A percentile compares a stretch with the other conserved stretches of the same genome.
Conservation (phyloP, 225 moss, liverwort and hornwort species). For the Marchantia polymorpha region DNA sequence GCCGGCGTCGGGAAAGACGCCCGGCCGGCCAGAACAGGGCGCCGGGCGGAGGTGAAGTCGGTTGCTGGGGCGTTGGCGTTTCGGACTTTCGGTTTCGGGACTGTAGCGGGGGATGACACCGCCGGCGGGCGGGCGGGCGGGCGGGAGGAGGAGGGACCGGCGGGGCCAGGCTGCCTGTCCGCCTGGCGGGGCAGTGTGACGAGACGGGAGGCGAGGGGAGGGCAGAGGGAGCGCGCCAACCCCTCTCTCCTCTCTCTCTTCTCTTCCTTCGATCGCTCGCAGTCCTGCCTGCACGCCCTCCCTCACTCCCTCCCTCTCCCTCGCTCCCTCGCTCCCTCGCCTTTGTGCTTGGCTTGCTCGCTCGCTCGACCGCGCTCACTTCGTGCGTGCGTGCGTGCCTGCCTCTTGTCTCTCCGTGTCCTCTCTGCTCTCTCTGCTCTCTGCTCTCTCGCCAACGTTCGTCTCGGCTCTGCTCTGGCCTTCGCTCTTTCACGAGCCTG, state of each 20-base stretch:
- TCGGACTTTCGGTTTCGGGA: not conserved
- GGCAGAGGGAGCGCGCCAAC: conserved; percentile 13
- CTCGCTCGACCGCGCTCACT: not conserved
- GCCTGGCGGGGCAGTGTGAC: not conserved
- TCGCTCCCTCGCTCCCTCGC: not conserved
- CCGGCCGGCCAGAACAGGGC: not conserved
- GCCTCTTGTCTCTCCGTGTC: conserved; percentile 13
- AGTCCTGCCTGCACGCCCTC: not conserved
- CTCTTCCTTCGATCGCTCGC: not conserved
- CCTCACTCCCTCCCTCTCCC: not conserved
- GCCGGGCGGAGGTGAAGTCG: too few relatives aligned
- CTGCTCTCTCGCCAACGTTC: not conserved
- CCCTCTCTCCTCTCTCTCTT: too few relatives aligned
- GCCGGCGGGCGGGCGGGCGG: not conserved
- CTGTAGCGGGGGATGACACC: not conserved
- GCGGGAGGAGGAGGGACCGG: not conserved
- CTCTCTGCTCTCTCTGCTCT: conserved; percentile 4
- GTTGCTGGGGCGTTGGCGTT: not conserved
- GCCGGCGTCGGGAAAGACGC: not conserved
- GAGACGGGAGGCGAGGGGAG: not conserved
- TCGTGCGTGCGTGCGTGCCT: not conserved
- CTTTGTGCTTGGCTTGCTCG: too few relatives aligned
- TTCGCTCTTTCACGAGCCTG: conserved; percentile 9
- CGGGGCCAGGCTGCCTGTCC: conserved; percentile 3
- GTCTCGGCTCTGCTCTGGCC: not conserved